Percentiles rank a stretch among this genome's conserved stretches.
Conservation (phyloP, 1,139 yeast species). For the Debaryomyces udenii region DNA sequence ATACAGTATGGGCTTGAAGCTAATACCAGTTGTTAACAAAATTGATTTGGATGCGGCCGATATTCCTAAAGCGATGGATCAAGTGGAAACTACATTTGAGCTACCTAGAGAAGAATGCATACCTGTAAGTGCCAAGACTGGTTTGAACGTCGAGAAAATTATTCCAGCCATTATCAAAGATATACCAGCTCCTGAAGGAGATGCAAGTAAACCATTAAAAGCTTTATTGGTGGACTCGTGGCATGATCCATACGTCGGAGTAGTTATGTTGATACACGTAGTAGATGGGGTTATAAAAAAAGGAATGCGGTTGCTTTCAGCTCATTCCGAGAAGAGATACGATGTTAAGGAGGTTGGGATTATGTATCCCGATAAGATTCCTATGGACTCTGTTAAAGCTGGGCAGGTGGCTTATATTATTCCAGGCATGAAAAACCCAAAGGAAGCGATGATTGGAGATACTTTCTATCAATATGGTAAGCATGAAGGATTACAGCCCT, state of each 20-base stretch:
- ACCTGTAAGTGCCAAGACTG: slow-evolving; percentile 91
- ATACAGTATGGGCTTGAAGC: slow-evolving; percentile 75
- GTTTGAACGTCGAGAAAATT: slow-evolving; percentile 71
- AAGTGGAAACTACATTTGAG: slow-evolving; percentile 83
- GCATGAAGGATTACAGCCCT: slow-evolving; percentile 63
- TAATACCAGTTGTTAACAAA: slow-evolving; percentile 89
- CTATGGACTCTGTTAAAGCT: slow-evolving; percentile 65
- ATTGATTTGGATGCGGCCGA: slow-evolving; percentile 91
- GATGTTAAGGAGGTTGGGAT: slow-evolving; percentile 93
- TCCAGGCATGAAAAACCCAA: slow-evolving; percentile 89
- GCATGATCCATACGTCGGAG: slow-evolving; percentile 94
- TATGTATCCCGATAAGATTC: slow-evolving; percentile 85
- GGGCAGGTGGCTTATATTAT: slow-evolving; percentile 95
- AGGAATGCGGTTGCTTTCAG: slow-evolving; percentile 77
- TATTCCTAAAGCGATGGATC: slow-evolving; percentile 77
- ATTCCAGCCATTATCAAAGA: slow-evolving; percentile 79
- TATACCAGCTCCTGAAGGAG: slow-evolving; percentile 73
- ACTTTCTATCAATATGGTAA: slow-evolving; percentile 76
- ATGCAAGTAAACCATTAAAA: slow-evolving; percentile 57
- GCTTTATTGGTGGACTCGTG: slow-evolving; percentile 92
- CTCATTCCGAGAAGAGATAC: slow-evolving; percentile 73
- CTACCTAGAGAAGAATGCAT: slow-evolving; percentile 74
- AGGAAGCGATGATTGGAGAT: slow-evolving; percentile 91
- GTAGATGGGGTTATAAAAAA: slow-evolving; percentile 79
- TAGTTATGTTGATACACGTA: slow-evolving; percentile 80